A percentile compares a stretch with the other conserved stretches of the same genome.
These are phyloP conservation scores for Crucihimalaya himalaica DNA, from an alignment of 345 rosid genomes.

Conservation along the genomic window DNA sequence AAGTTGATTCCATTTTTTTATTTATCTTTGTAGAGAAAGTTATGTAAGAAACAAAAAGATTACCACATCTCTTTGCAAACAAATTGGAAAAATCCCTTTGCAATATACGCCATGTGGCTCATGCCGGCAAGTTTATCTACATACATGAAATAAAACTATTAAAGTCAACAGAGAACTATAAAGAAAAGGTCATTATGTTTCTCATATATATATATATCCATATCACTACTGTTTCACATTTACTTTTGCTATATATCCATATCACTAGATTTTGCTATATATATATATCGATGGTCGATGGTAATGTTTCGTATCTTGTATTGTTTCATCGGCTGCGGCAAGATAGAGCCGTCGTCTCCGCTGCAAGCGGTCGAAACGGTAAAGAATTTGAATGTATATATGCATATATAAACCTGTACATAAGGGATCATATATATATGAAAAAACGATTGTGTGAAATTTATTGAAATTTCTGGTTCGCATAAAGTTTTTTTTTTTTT, in stretches of 20 bases:
- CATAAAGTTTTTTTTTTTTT: background rate
- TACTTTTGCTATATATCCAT: background rate
- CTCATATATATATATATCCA: background rate
- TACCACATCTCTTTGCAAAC: too few relatives aligned
- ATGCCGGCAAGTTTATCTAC: conserved; percentile 14
- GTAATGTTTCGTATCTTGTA: conserved; percentile 20
- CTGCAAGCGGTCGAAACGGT: too few relatives aligned
- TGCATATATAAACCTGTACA: too few relatives aligned
- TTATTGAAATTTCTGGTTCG: background rate
- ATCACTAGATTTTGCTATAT: background rate
- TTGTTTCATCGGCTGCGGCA: conserved; percentile 32
- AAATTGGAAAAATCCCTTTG: background rate
- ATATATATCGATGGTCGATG: too few relatives aligned
- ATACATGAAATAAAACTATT: background rate
- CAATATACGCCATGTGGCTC: background rate
- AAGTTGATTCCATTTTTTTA: too few relatives aligned
- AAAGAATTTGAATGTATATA: background rate
- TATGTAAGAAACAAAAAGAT: too few relatives aligned
- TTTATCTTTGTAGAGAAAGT: too few relatives aligned
- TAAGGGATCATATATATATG: background rate
- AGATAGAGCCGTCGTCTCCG: conserved; percentile 7
- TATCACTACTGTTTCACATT: background rate
- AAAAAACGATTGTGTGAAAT: background rate
- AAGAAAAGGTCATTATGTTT: background rate
- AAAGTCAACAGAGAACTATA: conserved; percentile 6